phyloP scores from a whole-genome alignment of 805 yeast species.

The Lipomyces yamadae region DNA sequence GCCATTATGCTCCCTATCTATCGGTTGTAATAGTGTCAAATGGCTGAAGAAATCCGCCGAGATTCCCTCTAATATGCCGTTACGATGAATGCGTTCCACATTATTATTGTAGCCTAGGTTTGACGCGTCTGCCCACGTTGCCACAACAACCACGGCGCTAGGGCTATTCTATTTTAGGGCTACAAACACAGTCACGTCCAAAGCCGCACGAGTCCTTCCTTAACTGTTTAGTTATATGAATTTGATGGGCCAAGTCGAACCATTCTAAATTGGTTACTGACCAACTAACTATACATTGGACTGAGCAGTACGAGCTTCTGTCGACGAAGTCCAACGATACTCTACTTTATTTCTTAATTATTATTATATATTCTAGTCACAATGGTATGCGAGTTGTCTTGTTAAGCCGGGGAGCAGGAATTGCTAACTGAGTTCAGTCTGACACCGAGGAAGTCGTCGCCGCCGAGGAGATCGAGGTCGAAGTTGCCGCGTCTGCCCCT shows the following conservation, averaged over 20 bases:
- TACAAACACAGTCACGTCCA: conserved; percentile 22
- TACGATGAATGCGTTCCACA: no score
- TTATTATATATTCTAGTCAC: conserved; percentile 14
- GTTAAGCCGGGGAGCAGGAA: neutral
- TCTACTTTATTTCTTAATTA: neutral
- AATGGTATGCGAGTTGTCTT: conserved; percentile 36
- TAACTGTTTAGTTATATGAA: no score
- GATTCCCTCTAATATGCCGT: neutral
- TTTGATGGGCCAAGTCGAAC: no score
- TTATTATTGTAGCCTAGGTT: neutral
- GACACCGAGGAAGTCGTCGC: conserved; percentile 76
- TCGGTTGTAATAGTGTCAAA: neutral
- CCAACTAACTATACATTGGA: conserved; percentile 33
- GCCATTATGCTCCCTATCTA: conserved; percentile 10
- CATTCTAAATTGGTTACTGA: neutral
- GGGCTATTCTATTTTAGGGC: neutral
- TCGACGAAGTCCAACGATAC: conserved; percentile 44
- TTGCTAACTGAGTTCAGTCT: conserved; percentile 23
- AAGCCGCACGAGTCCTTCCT: neutral
- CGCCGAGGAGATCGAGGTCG: conserved; percentile 76
- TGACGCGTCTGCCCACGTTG: conserved; percentile 10
- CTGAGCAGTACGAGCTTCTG: conserved; percentile 45
- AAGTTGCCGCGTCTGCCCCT: conserved; percentile 75
- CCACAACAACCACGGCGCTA: conserved; percentile 8
- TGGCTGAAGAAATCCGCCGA: neutral